Base-by-base conservation (phyloP, 768 basidiomycete species). In the Boletus rubropictus region DNA sequence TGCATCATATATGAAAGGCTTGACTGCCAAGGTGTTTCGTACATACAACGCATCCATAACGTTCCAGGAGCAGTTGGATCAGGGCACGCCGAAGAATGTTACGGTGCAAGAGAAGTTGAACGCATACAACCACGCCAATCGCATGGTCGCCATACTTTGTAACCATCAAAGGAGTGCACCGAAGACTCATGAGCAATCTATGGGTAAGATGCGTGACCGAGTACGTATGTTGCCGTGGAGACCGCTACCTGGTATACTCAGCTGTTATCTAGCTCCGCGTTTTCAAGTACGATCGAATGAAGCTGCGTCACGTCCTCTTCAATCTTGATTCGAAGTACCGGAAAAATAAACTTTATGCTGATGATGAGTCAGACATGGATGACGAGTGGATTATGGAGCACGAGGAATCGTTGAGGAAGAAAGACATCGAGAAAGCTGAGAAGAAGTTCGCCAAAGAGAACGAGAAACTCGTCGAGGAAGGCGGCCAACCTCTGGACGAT, bases 1-100 rank as follows among this genome's bases (percentile, higher is more conserved):
- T 50, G 81, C 80, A 37, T 80, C 78, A 24, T 92, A 95, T 66
- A 99, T 98, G 96, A 89, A 93, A 52, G 96, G 96, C 15, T 77
- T 99, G 22, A 95, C 96, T 0, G 96, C 96, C 48, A 99, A 99
- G 66, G 96, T 99, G 22, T 99, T 99, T 77, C 95, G 96, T 91
- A 99, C 96, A 42, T 99, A 89, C 73, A 99, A 99, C 61, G 96
- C 96, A 20, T 98, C 96, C 21, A 83, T 81, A 63, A 96, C 95
- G 2, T 96, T 98, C 74, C 92, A 98, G 63, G 75, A 87, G 37
- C 82, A 95, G 52, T 72, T 98, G 50, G 89, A 94, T 56, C 76
- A 82, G 52, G 79, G 80, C 44, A 85, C 78, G 7, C 82, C 80
- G 3, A 72, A 75, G 55, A 72, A 81, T 55, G 84, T 80, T 1